Evolutionary conservation across 106 monocot species (phyloP).

Genomic region (Acorus gramineus): DNA sequence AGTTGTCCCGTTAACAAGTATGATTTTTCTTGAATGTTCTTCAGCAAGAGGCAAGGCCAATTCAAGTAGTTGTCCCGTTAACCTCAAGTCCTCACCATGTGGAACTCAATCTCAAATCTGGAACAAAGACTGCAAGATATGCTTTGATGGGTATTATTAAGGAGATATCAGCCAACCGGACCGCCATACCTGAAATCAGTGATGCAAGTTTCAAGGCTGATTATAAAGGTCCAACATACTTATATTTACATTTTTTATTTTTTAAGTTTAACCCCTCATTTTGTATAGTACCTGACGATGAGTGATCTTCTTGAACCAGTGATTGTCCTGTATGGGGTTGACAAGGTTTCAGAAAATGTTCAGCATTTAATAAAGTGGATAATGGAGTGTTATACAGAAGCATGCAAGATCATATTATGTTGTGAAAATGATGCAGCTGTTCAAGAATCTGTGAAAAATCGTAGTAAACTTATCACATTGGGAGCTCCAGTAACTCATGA

Average conservation of each 20-base stretch:
- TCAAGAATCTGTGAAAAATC: constrained; percentile 24
- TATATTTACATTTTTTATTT: not conserved
- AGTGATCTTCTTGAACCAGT: constrained; percentile 13
- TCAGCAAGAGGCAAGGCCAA: constrained; percentile 11
- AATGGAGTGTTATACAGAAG: constrained; percentile 27
- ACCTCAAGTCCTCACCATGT: constrained; percentile 36
- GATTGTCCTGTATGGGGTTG: constrained; percentile 26
- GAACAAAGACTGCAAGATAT: constrained; percentile 25
- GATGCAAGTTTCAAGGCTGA: constrained; percentile 24
- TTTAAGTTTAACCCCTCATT: not conserved
- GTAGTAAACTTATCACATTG: constrained; percentile 25
- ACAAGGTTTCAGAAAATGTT: constrained; percentile 31
- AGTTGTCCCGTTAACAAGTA: too few species aligned
- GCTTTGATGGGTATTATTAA: constrained; percentile 30
- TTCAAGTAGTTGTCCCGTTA: constrained; percentile 20
- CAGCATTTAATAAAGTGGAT: constrained; percentile 42
- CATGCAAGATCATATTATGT: constrained; percentile 29
- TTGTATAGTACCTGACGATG: too few species aligned
- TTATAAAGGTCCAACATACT: constrained; percentile 23
- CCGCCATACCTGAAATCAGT: constrained; percentile 16
- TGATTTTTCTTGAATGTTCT: too few species aligned
- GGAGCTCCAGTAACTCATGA: constrained; percentile 21
- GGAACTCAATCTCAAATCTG: constrained; percentile 28
- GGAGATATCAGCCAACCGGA: constrained; percentile 13
- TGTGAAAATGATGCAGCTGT: constrained; percentile 32